A percentile compares a stretch with the other conserved stretches of the same genome.
Conservation (phyloP, 78 protist species). For the Speleostelium caveatum region DNA sequence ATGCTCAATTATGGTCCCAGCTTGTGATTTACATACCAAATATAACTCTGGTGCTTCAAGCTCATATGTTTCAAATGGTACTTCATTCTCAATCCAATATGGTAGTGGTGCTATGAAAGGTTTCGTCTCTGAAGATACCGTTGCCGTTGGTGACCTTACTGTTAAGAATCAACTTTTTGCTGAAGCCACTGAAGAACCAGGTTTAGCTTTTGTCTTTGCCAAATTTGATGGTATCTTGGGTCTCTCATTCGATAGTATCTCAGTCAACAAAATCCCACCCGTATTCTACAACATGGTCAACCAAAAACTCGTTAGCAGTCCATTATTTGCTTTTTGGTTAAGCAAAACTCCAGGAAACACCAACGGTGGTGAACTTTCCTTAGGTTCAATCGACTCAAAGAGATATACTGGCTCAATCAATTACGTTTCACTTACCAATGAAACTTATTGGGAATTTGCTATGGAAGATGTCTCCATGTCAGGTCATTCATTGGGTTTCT, state of each 20-base stretch:
- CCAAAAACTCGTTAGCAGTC: constrained; percentile 79
- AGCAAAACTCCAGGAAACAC: constrained; percentile 69
- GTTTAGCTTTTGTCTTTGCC: constrained; percentile 94
- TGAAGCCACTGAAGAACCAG: constrained; percentile 95
- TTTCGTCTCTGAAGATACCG: constrained; percentile 86
- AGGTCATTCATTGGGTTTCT: constrained; percentile 72
- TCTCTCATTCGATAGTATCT: constrained; percentile 92
- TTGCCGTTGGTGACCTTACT: constrained; percentile 87
- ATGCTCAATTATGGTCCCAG: constrained; percentile 75
- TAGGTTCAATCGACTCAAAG: constrained; percentile 92
- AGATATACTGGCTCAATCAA: constrained; percentile 84
- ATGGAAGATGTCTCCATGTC: constrained; percentile 68
- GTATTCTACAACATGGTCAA: constrained; percentile 85
- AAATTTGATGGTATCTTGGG: constrained; percentile 96
- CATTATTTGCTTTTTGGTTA: constrained; percentile 94
- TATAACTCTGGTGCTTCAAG: constrained; percentile 87
- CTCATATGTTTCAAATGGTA: constrained; percentile 91
- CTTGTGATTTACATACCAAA: constrained; percentile 89
- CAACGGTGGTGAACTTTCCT: constrained; percentile 91
- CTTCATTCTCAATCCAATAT: constrained; percentile 91
- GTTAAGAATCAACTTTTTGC: constrained; percentile 90
- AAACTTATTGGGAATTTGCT: constrained; percentile 90
- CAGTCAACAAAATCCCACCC: constrained; percentile 93
- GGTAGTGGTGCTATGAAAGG: constrained; percentile 96
- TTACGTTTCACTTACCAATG: constrained; percentile 88